phyloP scores from a whole-genome alignment of 495 filamentous ascomycete species.

The Podospora bellae-mahoneyi region DNA sequence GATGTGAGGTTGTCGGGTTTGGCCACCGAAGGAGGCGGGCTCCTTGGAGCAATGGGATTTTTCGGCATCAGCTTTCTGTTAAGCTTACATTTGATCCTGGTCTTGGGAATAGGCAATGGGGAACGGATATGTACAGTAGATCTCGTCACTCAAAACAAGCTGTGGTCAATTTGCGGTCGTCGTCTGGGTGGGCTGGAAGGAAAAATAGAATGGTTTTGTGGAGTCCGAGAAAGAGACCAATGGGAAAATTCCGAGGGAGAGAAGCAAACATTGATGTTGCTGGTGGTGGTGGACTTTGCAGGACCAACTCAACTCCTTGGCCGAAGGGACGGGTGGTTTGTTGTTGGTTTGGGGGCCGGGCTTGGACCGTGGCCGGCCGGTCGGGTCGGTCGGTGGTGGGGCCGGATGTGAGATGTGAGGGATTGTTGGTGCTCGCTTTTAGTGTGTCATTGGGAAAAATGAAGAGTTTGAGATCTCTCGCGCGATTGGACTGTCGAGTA shows the following conservation, averaged over 20 bases:
- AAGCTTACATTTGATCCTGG: neutral
- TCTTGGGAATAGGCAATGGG: neutral
- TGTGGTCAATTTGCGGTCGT: neutral
- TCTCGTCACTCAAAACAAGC: neutral
- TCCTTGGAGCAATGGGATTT: no score
- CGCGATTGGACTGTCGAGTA: no score
- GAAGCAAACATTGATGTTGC: neutral
- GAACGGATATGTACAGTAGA: neutral
- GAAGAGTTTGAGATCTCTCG: neutral
- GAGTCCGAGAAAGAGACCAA: neutral
- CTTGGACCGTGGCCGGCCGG: neutral
- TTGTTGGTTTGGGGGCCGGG: neutral
- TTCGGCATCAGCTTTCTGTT: no score
- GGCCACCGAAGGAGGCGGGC: neutral
- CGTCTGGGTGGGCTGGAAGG: neutral
- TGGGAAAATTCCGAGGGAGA: neutral
- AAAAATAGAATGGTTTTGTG: neutral
- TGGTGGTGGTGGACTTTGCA: neutral
- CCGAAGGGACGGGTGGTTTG: neutral
- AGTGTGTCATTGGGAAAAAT: neutral
- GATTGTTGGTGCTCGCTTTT: neutral
- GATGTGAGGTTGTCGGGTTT: neutral
- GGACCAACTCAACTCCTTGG: neutral
- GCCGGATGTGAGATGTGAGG: neutral
- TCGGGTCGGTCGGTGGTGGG: neutral